phyloP scores from a whole-genome alignment of 192 early-diverging fungal species.

The Linnemannia hyalina region DNA sequence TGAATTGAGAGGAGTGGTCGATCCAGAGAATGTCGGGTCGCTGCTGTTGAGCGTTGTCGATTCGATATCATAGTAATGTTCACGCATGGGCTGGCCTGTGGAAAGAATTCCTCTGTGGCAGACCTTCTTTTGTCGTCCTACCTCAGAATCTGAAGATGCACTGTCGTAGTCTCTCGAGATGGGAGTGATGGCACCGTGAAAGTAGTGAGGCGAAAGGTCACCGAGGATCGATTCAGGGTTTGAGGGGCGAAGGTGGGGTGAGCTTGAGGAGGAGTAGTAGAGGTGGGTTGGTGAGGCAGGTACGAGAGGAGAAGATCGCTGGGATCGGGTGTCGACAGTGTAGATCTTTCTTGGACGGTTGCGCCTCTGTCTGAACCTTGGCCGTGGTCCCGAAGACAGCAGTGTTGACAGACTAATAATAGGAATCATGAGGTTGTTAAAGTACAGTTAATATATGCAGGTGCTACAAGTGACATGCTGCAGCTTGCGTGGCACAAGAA shows the following conservation, averaged over 20 bases:
- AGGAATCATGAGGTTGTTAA: background rate
- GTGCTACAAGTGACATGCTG: background rate
- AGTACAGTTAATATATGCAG: background rate
- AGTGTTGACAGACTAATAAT: constrained; percentile 44
- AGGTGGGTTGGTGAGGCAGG: constrained; percentile 51
- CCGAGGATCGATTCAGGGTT: constrained; percentile 50
- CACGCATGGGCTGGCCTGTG: constrained; percentile 31
- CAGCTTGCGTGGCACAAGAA: background rate
- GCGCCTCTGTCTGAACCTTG: constrained; percentile 38
- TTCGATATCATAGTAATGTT: constrained; percentile 53
- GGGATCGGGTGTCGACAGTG: constrained; percentile 46
- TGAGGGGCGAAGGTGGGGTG: constrained; percentile 44
- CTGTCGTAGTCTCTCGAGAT: constrained; percentile 50
- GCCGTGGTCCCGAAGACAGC: constrained; percentile 43
- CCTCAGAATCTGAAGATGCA: constrained; percentile 52
- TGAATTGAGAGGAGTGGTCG: constrained; percentile 42
- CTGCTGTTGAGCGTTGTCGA: constrained; percentile 50
- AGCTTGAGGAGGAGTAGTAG: constrained; percentile 39
- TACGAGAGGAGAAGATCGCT: constrained; percentile 45
- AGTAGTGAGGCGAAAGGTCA: constrained; percentile 49
- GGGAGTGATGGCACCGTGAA: constrained; percentile 43
- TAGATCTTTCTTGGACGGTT: constrained; percentile 52
- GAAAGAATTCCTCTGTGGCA: constrained; percentile 46
- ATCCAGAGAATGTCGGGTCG: constrained; percentile 49
- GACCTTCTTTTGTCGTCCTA: constrained; percentile 32